Evolutionary conservation across 768 basidiomycete species (phyloP), one percentile per base, ranked within the genome.

Genomic region (Termitomyces sp.): DNA sequence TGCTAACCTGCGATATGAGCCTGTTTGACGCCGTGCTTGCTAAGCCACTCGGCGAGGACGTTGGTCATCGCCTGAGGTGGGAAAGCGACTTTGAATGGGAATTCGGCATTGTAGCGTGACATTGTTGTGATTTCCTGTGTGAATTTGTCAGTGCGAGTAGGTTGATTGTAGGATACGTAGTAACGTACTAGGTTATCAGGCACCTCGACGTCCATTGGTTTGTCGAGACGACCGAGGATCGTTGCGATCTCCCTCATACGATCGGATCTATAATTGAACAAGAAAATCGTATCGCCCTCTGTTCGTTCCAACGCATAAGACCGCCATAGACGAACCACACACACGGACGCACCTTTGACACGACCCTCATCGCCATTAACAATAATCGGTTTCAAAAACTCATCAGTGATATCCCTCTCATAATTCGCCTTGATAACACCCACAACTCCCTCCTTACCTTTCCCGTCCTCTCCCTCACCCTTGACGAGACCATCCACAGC

Each of bases 221-320:
- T 92, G 63, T 92, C 86, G 3, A 85, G 84, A 4, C 86, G 71
- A 20, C 94, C 94, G 53, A 97, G 81, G 8, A 98, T 84, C 29
- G 81, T 74, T n/a, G 76, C 80, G 59, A 97, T 87, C 73, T 98
- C 94, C 47, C 94, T 85, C 90, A 98, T 92, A 53, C 95, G 87
- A 71, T 98, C 94, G 0, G 94, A 95, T 59, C 95, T 87, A 72
- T 98, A 97, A 77, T 98, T 98, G 86, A 96, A 98, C 76, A 91
- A 86, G 82, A 96, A 97, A 4, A 98, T 68, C 0, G 94, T 95
- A 71, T 97, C 94, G 43, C 76, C 80, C 57, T 93, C 92, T 92
- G 61, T 41, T 8, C 10, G 7, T 36, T 41, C 49, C n/a, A n/a
- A n/a, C n/a, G n/a, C n/a, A n/a, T n/a, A n/a, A n/a, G n/a, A n/a